phyloP scores from a whole-genome alignment of 148 eudicot species.

The Rhododendron molle region DNA sequence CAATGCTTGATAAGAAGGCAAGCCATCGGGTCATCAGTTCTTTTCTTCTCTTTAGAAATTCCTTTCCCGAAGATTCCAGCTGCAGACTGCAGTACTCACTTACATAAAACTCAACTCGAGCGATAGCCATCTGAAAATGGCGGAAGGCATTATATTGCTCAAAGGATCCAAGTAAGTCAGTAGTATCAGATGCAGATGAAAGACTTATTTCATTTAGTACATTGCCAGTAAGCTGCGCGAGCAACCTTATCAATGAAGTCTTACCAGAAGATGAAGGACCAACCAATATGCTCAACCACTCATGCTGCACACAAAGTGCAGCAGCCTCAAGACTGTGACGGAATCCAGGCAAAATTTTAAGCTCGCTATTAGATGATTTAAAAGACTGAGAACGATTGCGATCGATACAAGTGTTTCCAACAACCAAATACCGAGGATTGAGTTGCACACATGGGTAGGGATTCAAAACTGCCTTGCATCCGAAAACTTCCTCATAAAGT shows the following conservation, averaged over 20 bases:
- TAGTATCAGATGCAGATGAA: slow-evolving; percentile 87
- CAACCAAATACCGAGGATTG: slow-evolving; percentile 44
- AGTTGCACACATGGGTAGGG: slow-evolving; percentile 69
- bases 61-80: slow-evolving; percentile 41
- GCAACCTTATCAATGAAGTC: slow-evolving; percentile 72
- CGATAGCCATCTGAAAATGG: slow-evolving; percentile 47
- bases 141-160: slow-evolving; percentile 93
- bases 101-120: slow-evolving; percentile 54
- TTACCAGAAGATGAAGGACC: slow-evolving; percentile 92
- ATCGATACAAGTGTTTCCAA: slow-evolving; percentile 51
- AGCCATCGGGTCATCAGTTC: slow-evolving; percentile 58
- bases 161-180: slow-evolving; percentile 94
- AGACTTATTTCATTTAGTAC: slow-evolving; percentile 80
- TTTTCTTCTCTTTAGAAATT: slow-evolving; percentile 37
- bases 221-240: slow-evolving; percentile 81
- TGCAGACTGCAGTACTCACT: slow-evolving; percentile 64
- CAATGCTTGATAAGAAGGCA: slow-evolving; percentile 43
- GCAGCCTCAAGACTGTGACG: slow-evolving; percentile 79
- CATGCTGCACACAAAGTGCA: slow-evolving; percentile 64
- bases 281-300: slow-evolving; percentile 85
- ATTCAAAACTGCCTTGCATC: slow-evolving; percentile 44
- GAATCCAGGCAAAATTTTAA: slow-evolving; percentile 65
- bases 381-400: slow-evolving; percentile 43
- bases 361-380: slow-evolving; percentile 35
- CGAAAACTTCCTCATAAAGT: slow-evolving; percentile 70